Percentiles rank a stretch among this genome's conserved stretches.
These are phyloP conservation scores for Syzygium aqueum DNA, from an alignment of 345 rosid genomes.

Conservation along the genomic window DNA sequence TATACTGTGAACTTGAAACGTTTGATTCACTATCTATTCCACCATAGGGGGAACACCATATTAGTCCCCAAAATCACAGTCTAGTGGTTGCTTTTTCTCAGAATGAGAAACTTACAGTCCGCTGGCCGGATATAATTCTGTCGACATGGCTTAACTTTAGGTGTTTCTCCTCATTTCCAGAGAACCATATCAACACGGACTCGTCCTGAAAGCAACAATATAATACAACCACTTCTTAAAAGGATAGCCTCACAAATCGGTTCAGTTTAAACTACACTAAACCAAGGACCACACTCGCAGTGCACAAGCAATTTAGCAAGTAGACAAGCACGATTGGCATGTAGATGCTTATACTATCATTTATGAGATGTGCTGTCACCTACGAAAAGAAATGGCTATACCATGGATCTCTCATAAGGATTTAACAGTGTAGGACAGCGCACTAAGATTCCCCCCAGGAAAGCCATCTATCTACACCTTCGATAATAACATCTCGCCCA, in stretches of 20 bases:
- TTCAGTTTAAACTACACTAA: neutral
- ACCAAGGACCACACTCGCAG: neutral
- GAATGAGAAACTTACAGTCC: constrained; percentile 68
- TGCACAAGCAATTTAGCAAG: neutral
- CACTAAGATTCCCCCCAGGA: neutral
- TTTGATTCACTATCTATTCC: neutral
- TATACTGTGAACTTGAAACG: neutral
- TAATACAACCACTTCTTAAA: neutral
- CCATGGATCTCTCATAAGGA: neutral
- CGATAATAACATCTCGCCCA: neutral
- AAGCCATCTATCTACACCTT: neutral
- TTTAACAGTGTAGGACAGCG: neutral
- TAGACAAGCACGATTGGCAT: neutral
- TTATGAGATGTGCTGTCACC: neutral
- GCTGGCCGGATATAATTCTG: constrained; percentile 90
- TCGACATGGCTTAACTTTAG: constrained; percentile 82
- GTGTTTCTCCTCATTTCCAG: constrained; percentile 89
- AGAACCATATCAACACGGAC: constrained; percentile 93
- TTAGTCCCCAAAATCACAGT: neutral
- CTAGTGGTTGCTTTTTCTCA: neutral
- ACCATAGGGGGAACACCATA: neutral
- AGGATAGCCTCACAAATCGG: neutral
- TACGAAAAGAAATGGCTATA: neutral
- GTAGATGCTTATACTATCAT: neutral
- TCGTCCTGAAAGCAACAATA: constrained; percentile 62